Evolutionary conservation across 345 rosid species (phyloP), one percentile per base, ranked within the genome.

Genomic region (Raphanus raphanistrum): DNA sequence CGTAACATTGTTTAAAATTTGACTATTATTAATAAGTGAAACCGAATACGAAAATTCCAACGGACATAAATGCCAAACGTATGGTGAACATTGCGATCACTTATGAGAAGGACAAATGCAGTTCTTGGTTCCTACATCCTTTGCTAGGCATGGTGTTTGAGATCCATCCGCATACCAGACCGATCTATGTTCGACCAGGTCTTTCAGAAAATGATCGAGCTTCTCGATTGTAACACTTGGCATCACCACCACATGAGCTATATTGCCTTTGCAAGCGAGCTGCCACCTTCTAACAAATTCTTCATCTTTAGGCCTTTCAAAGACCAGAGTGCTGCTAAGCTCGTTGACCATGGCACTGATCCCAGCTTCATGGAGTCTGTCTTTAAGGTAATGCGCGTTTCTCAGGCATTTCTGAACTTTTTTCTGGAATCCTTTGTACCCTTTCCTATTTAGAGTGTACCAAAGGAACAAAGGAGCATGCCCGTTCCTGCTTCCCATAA

Each of bases 401-500:
- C n/a, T n/a, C n/a, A n/a, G n/a, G n/a, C n/a, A n/a, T n/a, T n/a
- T n/a, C n/a, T n/a, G n/a, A n/a, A n/a, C n/a, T n/a, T n/a, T n/a
- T n/a, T n/a, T n/a, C n/a, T n/a, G n/a, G n/a, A n/a, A n/a, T n/a
- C n/a, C n/a, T n/a, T n/a, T n/a, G n/a, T n/a, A n/a, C n/a, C n/a
- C n/a, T n/a, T n/a, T n/a, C n/a, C n/a, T n/a, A n/a, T n/a, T n/a
- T n/a, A n/a, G n/a, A n/a, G n/a, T n/a, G n/a, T n/a, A n/a, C n/a
- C n/a, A n/a, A n/a, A n/a, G n/a, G n/a, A n/a, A n/a, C n/a, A n/a
- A n/a, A n/a, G 97, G 98, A 4, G 98, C 98, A 29, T 94, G 97
- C 5, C 97, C 97, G n/a, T 94, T 94, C 16, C 98, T 80, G 76
- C 97, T 90, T 55, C 98, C 98, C 98, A 94, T 94, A 76, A 94